These are phyloP conservation scores for Hypholoma fasciculare DNA, from an alignment of 768 basidiomycete species.

Conservation along the genomic window DNA sequence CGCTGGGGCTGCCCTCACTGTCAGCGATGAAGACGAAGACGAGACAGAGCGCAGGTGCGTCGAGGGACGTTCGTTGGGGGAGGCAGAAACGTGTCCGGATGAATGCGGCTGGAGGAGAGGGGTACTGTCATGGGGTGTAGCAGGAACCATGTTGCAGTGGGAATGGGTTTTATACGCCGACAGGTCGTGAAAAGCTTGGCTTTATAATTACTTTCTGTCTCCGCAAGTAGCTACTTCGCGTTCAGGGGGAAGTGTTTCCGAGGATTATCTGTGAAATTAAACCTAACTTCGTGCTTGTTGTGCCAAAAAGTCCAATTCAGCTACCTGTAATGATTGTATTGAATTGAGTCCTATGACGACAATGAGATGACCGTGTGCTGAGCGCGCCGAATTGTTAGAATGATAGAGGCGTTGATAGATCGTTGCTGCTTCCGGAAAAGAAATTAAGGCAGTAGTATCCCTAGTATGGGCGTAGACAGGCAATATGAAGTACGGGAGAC, in stretches of 20 bases:
- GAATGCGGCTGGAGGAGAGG: not conserved
- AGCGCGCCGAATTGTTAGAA: not conserved
- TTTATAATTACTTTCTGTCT: conserved; percentile 1
- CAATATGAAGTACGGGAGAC: not conserved
- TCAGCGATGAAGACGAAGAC: conserved; percentile 3
- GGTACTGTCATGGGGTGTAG: conserved; percentile 3
- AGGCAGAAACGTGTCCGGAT: not conserved
- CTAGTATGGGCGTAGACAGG: not conserved
- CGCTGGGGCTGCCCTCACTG: not conserved
- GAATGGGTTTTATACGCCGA: conserved; percentile 1
- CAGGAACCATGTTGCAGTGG: not conserved
- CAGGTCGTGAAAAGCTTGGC: not conserved
- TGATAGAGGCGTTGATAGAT: conserved; percentile 3
- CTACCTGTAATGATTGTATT: not conserved
- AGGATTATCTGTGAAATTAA: not conserved
- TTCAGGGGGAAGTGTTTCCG: conserved; percentile 3
- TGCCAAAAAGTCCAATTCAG: not conserved
- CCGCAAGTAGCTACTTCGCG: conserved; percentile 2
- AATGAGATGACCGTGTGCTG: not conserved
- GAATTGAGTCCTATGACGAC: conserved; percentile 1
- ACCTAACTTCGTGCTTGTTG: conserved; percentile 4
- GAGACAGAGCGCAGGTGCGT: not conserved
- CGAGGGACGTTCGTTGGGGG: not conserved
- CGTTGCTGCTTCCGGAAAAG: not conserved
- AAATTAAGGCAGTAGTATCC: not conserved